Evolutionary conservation across 164 flowering plant genomes (phyloP), one percentile per base, ranked within the genome.

Genomic region (Berberis vulgaris): DNA sequence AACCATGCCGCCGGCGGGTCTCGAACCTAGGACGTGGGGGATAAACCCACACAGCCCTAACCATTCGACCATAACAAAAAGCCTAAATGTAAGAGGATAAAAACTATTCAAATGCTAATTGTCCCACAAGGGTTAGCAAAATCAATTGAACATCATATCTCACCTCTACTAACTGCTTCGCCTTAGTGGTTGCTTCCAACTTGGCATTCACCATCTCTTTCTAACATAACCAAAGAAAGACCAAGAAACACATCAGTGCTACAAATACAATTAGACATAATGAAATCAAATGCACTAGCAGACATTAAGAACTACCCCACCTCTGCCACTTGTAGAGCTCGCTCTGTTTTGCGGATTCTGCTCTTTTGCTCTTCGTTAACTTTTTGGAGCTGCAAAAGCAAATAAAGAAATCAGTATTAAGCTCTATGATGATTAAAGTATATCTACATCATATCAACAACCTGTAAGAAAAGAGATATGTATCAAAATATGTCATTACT

Each of bases 291-390:
- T 6, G 2, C n/a, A 6, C 41, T 44, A 43, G 7, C 41, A 26
- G 2, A 50, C 5, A 26, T 6, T 5, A 1, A 55, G 26, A 66
- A 5, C 39, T 9, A 43, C 67, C 41, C 49, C 70, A 87, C 98
- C 88, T 94, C 97, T 49, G 97, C 93, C 43, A 80, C 77, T 71
- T 75, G 81, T 71, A 87, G 91, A 68, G 98, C 98, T 26, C 92
- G 88, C 61, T 94, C 93, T 61, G 89, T 82, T 82, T 88, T 91
- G 44, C 79, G 80, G 49, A 89, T 77, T 77, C 72, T 78, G 66
- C 54, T 69, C 75, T 81, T 86, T 71, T 94, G 95, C 47, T 86
- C 89, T 43, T 86, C 88, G 75, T 70, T 83, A 52, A 70, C 73
- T 79, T 82, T 83, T 66, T 84, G 80, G 43, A 87, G 84, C 98